Conservation (phyloP, 2,329 filamentous ascomycete species). For the Pleoardoris graminearum region DNA sequence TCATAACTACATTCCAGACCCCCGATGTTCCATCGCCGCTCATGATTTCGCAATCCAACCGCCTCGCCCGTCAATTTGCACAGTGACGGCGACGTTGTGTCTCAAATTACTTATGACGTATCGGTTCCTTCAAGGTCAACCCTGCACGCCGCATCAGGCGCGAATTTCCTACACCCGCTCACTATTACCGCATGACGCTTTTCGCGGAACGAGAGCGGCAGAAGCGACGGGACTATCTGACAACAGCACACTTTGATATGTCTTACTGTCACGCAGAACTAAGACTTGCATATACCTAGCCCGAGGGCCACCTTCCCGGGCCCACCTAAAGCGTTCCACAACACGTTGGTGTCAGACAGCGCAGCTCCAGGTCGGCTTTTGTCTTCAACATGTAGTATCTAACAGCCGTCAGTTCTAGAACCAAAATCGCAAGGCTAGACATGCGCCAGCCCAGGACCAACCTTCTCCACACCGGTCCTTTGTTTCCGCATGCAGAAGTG, state of each 20-base stretch:
- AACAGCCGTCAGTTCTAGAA: conserved; percentile 3
- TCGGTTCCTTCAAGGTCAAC: not conserved
- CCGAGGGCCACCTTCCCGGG: too few species aligned
- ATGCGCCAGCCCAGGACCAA: conserved; percentile 2
- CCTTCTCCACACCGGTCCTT: conserved; percentile 6
- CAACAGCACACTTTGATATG: not conserved
- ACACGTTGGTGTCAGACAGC: not conserved
- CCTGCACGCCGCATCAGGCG: not conserved
- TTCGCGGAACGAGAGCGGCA: not conserved
- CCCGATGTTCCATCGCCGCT: too few species aligned
- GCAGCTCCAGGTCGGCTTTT: not conserved
- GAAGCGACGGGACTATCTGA: not conserved
- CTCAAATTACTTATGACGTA: not conserved
- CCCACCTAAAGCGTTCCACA: conserved; percentile 10
- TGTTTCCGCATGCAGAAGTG: conserved; percentile 27
- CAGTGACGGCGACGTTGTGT: too few species aligned
- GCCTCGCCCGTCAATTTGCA: too few species aligned
- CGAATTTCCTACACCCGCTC: not conserved
- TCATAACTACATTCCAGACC: not conserved
- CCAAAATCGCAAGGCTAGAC: conserved; percentile 7
- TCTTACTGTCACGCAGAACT: conserved; percentile 1
- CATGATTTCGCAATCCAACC: too few species aligned
- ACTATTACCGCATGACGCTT: not conserved
- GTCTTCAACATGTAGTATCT: conserved; percentile 1
- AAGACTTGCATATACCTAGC: too few species aligned